Percentiles rank a stretch among this genome's conserved stretches.
phyloP scores from a whole-genome alignment of 2,329 filamentous ascomycete species.

The Sclerotinia subarctica region DNA sequence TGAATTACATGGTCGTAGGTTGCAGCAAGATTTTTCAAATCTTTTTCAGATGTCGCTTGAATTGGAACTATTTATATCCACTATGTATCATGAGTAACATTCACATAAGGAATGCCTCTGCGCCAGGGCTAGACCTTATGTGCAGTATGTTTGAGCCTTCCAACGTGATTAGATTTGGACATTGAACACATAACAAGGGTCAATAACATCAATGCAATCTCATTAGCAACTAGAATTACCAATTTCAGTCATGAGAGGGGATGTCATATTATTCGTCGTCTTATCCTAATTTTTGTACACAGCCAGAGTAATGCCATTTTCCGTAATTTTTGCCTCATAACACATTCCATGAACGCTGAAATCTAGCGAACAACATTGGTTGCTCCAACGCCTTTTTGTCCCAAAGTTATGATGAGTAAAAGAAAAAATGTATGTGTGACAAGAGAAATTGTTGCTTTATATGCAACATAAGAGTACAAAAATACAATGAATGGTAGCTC shows the following conservation, averaged over 20 bases:
- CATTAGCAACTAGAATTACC: not conserved
- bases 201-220: not conserved
- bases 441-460: constrained; percentile 36
- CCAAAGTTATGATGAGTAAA: constrained; percentile 38
- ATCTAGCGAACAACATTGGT: constrained; percentile 34
- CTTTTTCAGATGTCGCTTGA: not conserved
- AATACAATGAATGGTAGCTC: constrained; percentile 37
- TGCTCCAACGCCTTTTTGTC: constrained; percentile 38
- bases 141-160: not conserved
- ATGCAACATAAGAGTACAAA: constrained; percentile 40
- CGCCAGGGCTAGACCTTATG: not conserved
- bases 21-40: not conserved
- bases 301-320: constrained; percentile 34
- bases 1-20: not conserved
- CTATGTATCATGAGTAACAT: too few relatives aligned
- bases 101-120: not conserved
- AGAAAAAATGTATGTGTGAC: constrained; percentile 35
- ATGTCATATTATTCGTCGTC: constrained; percentile 54
- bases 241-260: constrained; percentile 48
- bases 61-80: not conserved
- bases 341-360: constrained; percentile 33
- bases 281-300: constrained; percentile 45
- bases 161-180: not conserved
- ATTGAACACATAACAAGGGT: not conserved
- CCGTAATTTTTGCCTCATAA: constrained; percentile 32